Conservation (phyloP, 179 eudicot species). For the Pouteria campechiana region DNA sequence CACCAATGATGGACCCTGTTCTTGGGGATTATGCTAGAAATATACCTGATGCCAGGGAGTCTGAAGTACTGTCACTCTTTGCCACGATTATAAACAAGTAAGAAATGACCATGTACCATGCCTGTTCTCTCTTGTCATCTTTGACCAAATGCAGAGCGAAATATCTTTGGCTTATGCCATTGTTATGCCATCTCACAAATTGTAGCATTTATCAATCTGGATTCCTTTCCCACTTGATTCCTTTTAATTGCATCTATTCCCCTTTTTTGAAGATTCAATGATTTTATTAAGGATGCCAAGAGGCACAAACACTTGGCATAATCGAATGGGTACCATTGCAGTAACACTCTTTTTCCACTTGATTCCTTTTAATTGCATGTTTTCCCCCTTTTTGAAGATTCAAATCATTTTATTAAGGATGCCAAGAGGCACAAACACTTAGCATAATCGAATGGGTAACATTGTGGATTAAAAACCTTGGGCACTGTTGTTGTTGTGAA, state of each 20-base stretch:
- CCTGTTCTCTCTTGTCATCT: not conserved
- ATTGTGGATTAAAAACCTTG: no score
- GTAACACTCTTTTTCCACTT: no score
- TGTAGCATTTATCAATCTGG: not conserved
- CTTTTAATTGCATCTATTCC: not conserved
- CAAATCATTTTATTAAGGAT: no score
- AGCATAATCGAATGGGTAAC: no score
- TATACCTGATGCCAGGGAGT: constrained; percentile 97
- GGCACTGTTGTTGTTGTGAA: no score
- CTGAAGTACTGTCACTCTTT: constrained; percentile 93
- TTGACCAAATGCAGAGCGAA: not conserved
- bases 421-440: no score
- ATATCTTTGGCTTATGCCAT: no score
- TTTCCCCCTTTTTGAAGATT: no score
- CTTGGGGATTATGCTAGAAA: constrained; percentile 95
- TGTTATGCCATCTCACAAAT: not conserved
- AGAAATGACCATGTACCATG: constrained; percentile 3
- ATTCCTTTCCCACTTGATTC: not conserved
- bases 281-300: no score
- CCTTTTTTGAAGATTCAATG: no score
- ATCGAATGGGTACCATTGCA: no score
- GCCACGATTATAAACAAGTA: constrained; percentile 98
- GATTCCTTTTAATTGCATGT: not conserved
- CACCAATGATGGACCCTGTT: constrained; percentile 99
- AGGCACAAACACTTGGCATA: no score